Base-by-base conservation (phyloP, 345 rosid species). In the Kernera saxatilis region DNA sequence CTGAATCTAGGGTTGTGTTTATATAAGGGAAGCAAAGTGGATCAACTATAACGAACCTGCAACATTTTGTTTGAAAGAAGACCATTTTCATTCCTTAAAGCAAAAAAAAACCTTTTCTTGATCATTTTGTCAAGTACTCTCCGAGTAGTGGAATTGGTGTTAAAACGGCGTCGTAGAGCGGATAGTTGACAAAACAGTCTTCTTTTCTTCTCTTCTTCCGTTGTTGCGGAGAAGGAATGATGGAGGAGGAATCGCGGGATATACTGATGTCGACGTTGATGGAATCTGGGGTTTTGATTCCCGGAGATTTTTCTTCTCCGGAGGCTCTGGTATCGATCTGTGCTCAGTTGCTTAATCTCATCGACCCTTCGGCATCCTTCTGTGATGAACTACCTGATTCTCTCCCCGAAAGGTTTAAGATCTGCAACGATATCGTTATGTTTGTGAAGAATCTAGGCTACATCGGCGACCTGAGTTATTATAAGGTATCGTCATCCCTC, bases 381-480 rank as follows among this genome's bases (percentile, higher is more conserved):
- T 77, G 64, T 23, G 35, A 56, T 35, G 65, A 80, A 3, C 76
- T 78, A 27, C 85, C 91, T 22, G 85, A 75, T 51, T 81, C 88
- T 22, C 67, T 77, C 71, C 82, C 81, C 8, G 92, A 87, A 3
- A 82, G 79, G 72, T 69, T 84, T 80, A 82, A 60, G 85, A 81
- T 84, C 80, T 87, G 96, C 69, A 58, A 82, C 12, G 94, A 85
- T 8, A 64, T 92, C 11, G 79, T 91, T 2, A 73, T 54, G 11
- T 81, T 85, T 37, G 55, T 89, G 48, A 81, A 85, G 76, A 80
- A 81, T 54, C 77, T 88, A 32, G 92, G 96, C 46, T 92, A 80
- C 70, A 62, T 77, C 48, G 84, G 82, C 35, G 96, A 89, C 44
- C 29, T 85, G 70, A 85, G 67, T 79, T 88, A 84, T 74, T 67